These are phyloP conservation scores for Eruca vesicaria DNA, from an alignment of 441 rosid genomes.

Conservation along the genomic window DNA sequence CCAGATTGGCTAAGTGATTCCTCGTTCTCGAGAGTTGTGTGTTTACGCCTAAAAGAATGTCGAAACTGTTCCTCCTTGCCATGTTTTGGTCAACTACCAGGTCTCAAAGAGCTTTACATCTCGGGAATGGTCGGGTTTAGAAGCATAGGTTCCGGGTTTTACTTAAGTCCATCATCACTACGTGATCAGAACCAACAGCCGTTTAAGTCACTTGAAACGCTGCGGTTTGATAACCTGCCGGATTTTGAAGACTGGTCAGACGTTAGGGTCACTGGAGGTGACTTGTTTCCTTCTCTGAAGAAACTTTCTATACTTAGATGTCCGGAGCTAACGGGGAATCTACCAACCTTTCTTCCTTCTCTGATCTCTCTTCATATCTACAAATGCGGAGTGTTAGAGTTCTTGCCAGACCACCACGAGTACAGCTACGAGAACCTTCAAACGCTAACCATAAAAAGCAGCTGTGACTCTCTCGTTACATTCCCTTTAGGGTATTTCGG, in stretches of 20 bases:
- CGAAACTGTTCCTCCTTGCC: constrained; percentile 33
- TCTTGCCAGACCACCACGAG: constrained; percentile 30
- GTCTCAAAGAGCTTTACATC: constrained; percentile 34
- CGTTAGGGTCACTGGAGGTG: constrained; percentile 10
- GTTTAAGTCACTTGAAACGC: constrained; percentile 25
- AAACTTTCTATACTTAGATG: constrained; percentile 25
- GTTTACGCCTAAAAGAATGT: constrained; percentile 27
- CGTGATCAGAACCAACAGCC: constrained; percentile 21
- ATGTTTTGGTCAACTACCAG: constrained; percentile 30
- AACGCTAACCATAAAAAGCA: constrained; percentile 22
- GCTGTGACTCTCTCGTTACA: constrained; percentile 33
- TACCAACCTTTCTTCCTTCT: constrained; percentile 35
- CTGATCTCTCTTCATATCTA: constrained; percentile 28
- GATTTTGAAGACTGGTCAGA: constrained; percentile 29
- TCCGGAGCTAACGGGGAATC: constrained; percentile 22
- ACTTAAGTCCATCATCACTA: constrained; percentile 4
- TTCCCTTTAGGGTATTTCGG: constrained; percentile 32
- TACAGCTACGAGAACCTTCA: constrained; percentile 28
- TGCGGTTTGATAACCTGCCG: constrained; percentile 31
- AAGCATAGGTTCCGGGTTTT: constrained; percentile 23
- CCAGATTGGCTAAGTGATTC: constrained; percentile 35
- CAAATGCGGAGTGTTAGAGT: constrained; percentile 25
- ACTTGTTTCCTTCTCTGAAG: constrained; percentile 33
- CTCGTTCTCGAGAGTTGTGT: constrained; percentile 24
- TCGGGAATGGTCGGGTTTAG: constrained; percentile 26